phyloP scores from a whole-genome alignment of 2,329 filamentous ascomycete species.

The Diaporthe vaccinii region DNA sequence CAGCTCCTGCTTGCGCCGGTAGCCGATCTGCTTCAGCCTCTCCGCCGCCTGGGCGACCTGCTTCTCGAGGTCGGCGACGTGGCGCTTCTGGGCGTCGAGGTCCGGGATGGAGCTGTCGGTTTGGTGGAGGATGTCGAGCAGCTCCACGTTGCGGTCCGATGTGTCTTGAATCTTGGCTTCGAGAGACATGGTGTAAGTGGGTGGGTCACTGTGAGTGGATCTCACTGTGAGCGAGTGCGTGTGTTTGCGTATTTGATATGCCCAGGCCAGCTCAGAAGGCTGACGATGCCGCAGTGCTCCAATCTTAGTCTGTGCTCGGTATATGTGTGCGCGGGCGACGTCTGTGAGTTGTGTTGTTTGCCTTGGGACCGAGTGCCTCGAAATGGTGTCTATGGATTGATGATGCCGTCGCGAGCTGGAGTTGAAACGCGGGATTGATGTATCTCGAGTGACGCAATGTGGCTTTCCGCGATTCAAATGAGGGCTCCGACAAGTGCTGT shows the following conservation, averaged over 20 bases:
- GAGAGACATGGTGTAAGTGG: constrained; percentile 47
- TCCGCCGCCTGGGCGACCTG: constrained; percentile 54
- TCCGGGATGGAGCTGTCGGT: constrained; percentile 63
- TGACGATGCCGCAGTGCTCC: no score
- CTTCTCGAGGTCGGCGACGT: constrained; percentile 60
- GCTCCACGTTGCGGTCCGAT: constrained; percentile 55
- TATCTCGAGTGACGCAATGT: constrained; percentile 9
- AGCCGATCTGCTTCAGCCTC: constrained; percentile 55
- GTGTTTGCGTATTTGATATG: neutral
- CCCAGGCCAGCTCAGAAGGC: neutral
- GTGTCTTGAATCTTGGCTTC: constrained; percentile 56
- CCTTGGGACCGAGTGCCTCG: neutral
- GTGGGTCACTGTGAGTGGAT: neutral
- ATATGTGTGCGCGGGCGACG: neutral
- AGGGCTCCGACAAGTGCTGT: constrained; percentile 6
- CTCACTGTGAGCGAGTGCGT: neutral
- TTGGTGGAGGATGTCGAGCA: constrained; percentile 61
- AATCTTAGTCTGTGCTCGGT: neutral
- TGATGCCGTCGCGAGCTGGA: neutral
- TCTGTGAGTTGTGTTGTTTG: neutral
- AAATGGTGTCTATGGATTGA: no score
- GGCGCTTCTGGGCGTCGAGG: constrained; percentile 59
- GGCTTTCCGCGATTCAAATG: neutral
- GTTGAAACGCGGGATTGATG: neutral
- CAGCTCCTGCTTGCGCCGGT: constrained; percentile 60